These are phyloP conservation scores for Tremella mesenterica DNA, from an alignment of 768 basidiomycete genomes.

Conservation along the genomic window DNA sequence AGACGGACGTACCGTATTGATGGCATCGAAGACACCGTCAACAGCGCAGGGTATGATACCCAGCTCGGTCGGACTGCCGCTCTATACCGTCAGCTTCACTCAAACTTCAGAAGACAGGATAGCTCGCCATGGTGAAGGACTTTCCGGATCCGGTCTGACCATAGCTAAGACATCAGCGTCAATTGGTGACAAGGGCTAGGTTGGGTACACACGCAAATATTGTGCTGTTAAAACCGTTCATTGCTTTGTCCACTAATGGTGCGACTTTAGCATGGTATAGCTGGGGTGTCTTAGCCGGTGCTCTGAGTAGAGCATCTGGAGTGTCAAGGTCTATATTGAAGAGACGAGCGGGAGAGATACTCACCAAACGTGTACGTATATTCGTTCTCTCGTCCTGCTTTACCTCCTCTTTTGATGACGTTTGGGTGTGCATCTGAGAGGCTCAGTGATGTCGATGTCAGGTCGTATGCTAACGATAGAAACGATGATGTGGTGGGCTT, in stretches of 20 bases:
- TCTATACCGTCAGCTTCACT: constrained; percentile 15
- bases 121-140: constrained; percentile 36
- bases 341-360: constrained; percentile 2
- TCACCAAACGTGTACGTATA: constrained; percentile 41
- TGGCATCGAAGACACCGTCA: constrained; percentile 42
- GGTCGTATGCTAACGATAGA: constrained; percentile 29
- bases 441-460: constrained; percentile 28
- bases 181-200: too few relatives aligned
- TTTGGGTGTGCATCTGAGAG: constrained; percentile 40
- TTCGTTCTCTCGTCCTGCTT: constrained; percentile 38
- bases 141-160: constrained; percentile 43
- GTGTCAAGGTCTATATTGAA: background rate
- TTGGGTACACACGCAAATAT: constrained; percentile 36
- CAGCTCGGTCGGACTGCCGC: constrained; percentile 31
- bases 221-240: constrained; percentile 44
- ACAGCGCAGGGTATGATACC: constrained; percentile 43
- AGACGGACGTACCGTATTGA: constrained; percentile 31
- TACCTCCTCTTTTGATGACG: constrained; percentile 39
- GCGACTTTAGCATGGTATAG: constrained; percentile 36
- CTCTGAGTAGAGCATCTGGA: constrained; percentile 32
- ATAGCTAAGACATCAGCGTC: constrained; percentile 28
- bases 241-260: constrained; percentile 39
- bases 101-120: background rate
- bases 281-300: constrained; percentile 33
- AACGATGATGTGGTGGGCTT: constrained; percentile 33